Percentiles rank a stretch among this genome's conserved stretches.
Conservation (phyloP, 208 protist genomes). For the Angomonas desouzai region DNA sequence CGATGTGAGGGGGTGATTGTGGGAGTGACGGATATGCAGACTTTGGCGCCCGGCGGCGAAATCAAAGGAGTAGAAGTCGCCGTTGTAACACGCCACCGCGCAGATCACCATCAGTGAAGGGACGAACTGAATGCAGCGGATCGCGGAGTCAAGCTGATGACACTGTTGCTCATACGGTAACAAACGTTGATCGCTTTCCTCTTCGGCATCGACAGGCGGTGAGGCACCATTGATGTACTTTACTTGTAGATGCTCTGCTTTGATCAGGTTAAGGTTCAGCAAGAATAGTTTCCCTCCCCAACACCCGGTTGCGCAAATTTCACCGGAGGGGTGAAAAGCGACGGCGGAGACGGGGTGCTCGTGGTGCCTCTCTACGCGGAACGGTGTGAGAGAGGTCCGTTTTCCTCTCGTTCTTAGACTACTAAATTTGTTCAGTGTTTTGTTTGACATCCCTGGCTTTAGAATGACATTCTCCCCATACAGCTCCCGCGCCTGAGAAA, state of each 20-base stretch:
- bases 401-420: slow-evolving; percentile 1
- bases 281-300: slow-evolving; percentile 67
- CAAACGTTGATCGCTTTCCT: not conserved
- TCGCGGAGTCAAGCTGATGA: slow-evolving; percentile 23
- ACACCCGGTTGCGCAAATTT: slow-evolving; percentile 65
- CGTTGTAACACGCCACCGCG: slow-evolving; percentile 60
- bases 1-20: slow-evolving; percentile 53
- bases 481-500: not conserved
- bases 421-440: slow-evolving; percentile 11
- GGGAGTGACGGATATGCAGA: slow-evolving; percentile 33
- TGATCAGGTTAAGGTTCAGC: slow-evolving; percentile 28
- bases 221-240: not conserved
- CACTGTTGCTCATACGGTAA: slow-evolving; percentile 19
- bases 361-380: slow-evolving; percentile 58
- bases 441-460: not conserved
- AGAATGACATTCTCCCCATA: not conserved
- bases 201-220: not conserved
- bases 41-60: slow-evolving; percentile 39
- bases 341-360: slow-evolving; percentile 46
- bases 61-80: slow-evolving; percentile 59
- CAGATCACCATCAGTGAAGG: slow-evolving; percentile 72
- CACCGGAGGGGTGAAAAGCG: slow-evolving; percentile 60
- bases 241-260: slow-evolving; percentile 4
- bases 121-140: slow-evolving; percentile 54
- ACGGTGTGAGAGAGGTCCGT: slow-evolving; percentile 26